Evolutionary conservation across 2,329 filamentous ascomycete species (phyloP).

Genomic region (Fusarium austroafricanum): DNA sequence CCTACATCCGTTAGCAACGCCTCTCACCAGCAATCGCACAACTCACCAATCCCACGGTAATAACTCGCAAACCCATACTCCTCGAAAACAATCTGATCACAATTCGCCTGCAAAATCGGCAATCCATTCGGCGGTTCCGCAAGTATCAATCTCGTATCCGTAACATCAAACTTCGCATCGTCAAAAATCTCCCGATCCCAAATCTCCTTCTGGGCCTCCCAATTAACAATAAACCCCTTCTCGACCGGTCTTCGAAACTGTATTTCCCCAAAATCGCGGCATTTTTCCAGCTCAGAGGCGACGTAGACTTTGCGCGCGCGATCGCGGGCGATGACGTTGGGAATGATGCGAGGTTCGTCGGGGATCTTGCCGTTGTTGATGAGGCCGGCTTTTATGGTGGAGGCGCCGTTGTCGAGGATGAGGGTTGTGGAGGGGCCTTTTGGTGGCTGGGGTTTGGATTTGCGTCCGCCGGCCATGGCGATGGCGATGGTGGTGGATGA

Average conservation of each 20-base stretch:
- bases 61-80: constrained; percentile 94
- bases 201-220: constrained; percentile 94
- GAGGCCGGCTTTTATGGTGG: constrained; percentile 91
- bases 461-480: constrained; percentile 61
- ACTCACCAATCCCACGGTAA: constrained; percentile 76
- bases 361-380: constrained; percentile 61
- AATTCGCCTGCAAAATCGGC: constrained; percentile 84
- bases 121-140: constrained; percentile 88
- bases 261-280: constrained; percentile 90
- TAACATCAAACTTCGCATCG: constrained; percentile 76
- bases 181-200: constrained; percentile 92
- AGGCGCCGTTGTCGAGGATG: constrained; percentile 92
- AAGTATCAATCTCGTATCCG: constrained; percentile 81
- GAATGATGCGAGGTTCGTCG: constrained; percentile 75
- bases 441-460: constrained; percentile 63
- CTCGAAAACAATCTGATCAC: constrained; percentile 97
- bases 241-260: constrained; percentile 90
- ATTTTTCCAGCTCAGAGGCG: constrained; percentile 80
- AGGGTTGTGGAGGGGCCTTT: constrained; percentile 75
- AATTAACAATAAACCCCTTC: constrained; percentile 94
- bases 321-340: constrained; percentile 89
- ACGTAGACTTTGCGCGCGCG: constrained; percentile 84
- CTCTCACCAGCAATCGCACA: neutral
- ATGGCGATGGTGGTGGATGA: neutral
- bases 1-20: constrained; percentile 57